Evolutionary conservation across 2,329 filamentous ascomycete species (phyloP).

Genomic region (Clarireedia hainanense): DNA sequence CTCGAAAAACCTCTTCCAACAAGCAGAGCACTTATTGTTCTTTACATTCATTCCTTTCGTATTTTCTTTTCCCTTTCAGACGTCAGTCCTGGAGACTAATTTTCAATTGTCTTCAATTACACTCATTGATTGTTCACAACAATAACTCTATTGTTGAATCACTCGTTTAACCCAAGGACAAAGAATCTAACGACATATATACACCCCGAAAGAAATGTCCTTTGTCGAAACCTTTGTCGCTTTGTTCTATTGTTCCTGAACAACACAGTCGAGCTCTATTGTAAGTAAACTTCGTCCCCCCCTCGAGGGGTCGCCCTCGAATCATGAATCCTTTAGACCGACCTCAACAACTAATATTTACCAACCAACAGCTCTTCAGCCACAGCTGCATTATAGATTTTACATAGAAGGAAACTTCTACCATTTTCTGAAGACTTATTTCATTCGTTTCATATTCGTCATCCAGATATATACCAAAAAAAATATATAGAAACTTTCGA

Average conservation of each 20-base stretch:
- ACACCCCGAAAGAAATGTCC: background rate
- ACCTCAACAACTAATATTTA: background rate
- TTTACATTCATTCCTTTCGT: background rate
- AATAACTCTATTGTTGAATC: conserved; percentile 5
- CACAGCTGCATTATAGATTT: background rate
- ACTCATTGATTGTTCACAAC: background rate
- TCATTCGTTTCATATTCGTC: background rate
- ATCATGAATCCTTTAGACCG: conserved; percentile 4
- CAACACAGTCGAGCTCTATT: background rate
- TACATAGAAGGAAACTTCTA: background rate
- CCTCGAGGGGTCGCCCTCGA: background rate
- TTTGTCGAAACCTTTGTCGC: background rate
- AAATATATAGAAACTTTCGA: background rate
- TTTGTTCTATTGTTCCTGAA: conserved; percentile 2
- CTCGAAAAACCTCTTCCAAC: too few relatives aligned
- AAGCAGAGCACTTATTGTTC: background rate
- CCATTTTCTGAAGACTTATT: background rate
- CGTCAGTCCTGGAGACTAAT: background rate
- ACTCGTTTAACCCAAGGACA: background rate
- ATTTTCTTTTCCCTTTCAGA: background rate
- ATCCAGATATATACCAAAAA: background rate
- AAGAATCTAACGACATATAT: background rate
- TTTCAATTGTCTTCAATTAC: background rate
- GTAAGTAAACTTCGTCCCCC: conserved; percentile 1
- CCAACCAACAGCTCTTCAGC: background rate